Conservation (phyloP, 2,329 filamentous ascomycete genomes). For the Verticillium nubilum region DNA sequence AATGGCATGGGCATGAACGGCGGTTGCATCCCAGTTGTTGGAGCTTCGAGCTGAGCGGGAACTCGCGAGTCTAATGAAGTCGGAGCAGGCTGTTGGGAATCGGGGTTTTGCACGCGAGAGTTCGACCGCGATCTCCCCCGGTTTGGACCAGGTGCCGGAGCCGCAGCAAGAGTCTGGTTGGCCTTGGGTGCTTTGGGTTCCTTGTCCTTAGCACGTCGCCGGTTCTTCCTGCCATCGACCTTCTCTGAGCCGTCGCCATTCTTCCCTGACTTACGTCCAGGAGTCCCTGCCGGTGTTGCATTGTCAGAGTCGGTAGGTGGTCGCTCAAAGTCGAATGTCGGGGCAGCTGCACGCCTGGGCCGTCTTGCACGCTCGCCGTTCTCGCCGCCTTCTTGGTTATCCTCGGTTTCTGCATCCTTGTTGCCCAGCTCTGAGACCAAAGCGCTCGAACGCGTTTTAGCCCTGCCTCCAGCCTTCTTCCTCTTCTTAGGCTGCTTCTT, state of each 20-base stretch:
- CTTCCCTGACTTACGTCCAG: slow-evolving; percentile 45
- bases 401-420: slow-evolving; percentile 50
- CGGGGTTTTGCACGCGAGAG: slow-evolving; percentile 42
- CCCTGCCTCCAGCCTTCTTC: slow-evolving; percentile 46
- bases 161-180: slow-evolving; percentile 35
- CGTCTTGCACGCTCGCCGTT: slow-evolving; percentile 51
- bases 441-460: slow-evolving; percentile 57
- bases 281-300: slow-evolving; percentile 51
- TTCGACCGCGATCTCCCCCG: slow-evolving; percentile 51
- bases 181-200: slow-evolving; percentile 33
- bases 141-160: slow-evolving; percentile 29
- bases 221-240: slow-evolving; percentile 32
- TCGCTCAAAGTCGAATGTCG: slow-evolving; percentile 65
- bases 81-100: slow-evolving; percentile 30
- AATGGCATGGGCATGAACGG: slow-evolving; percentile 29
- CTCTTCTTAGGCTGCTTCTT: slow-evolving; percentile 57
- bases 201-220: slow-evolving; percentile 35
- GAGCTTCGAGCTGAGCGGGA: slow-evolving; percentile 38
- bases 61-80: slow-evolving; percentile 31
- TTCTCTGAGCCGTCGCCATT: slow-evolving; percentile 39
- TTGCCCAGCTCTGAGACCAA: slow-evolving; percentile 62
- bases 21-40: slow-evolving; percentile 34
- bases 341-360: slow-evolving; percentile 61
- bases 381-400: slow-evolving; percentile 50
- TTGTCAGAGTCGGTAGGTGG: slow-evolving; percentile 54